Evolutionary conservation across 2,329 filamentous ascomycete genomes (phyloP).

Genomic region (Colletotrichum acutatum): DNA sequence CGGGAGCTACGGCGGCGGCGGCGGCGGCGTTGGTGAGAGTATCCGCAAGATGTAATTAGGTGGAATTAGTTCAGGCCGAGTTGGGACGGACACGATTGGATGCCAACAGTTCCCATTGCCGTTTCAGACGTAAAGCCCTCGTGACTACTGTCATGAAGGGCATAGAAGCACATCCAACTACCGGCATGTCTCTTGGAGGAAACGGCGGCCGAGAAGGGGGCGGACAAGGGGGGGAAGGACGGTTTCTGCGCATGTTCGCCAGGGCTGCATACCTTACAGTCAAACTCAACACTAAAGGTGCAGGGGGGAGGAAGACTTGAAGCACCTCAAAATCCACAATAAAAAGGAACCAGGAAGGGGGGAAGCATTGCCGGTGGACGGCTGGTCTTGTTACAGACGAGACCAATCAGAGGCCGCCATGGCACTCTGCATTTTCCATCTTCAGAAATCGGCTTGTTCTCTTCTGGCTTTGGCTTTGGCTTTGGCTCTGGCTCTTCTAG

Average conservation of each 20-base stretch:
- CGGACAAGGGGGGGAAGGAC: neutral
- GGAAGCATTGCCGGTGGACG: neutral
- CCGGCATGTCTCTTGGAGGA: constrained; percentile 27
- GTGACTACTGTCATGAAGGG: neutral
- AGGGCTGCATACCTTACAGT: neutral
- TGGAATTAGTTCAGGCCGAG: neutral
- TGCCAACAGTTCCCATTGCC: neutral
- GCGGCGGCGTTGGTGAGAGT: neutral
- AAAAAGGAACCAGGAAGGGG: neutral
- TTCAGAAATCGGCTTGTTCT: constrained; percentile 13
- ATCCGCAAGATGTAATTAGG: neutral
- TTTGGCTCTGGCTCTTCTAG: no score
- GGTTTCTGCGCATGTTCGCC: constrained; percentile 4
- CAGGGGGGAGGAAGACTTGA: constrained; percentile 3
- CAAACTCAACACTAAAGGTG: neutral
- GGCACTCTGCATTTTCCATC: constrained; percentile 18
- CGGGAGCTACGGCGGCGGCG: constrained; percentile 14
- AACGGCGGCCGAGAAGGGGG: neutral
- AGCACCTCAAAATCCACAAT: constrained; percentile 6
- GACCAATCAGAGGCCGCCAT: constrained; percentile 20
- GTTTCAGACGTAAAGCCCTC: constrained; percentile 18
- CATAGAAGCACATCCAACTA: neutral
- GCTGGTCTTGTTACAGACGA: neutral
- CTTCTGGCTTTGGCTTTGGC: neutral
- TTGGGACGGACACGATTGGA: constrained; percentile 1